phyloP scores from a whole-genome alignment of 139 green algal genomes.

The Coelastrella sp. region DNA sequence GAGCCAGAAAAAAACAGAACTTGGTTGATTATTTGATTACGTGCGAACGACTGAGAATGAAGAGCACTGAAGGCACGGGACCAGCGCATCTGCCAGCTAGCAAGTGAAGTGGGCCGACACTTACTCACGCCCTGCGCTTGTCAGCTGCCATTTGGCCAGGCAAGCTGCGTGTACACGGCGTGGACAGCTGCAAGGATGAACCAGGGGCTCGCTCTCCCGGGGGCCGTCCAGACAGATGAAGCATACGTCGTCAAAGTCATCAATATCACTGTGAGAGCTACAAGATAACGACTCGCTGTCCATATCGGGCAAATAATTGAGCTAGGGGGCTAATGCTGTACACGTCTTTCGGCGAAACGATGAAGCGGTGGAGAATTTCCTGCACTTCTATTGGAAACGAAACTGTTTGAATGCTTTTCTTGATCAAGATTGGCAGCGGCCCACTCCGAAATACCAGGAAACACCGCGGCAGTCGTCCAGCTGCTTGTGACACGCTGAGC shows the following conservation, averaged over 20 bases:
- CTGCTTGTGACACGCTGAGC: background rate
- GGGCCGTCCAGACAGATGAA: conserved; percentile 57
- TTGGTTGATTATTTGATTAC: background rate
- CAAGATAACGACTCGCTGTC: background rate
- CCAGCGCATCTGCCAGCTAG: background rate
- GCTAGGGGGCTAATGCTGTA: background rate
- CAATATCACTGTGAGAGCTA: background rate
- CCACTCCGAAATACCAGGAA: no score
- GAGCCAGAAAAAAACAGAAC: no score
- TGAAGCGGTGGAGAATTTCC: no score
- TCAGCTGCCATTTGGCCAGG: conserved; percentile 58
- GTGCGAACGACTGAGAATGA: background rate
- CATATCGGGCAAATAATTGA: background rate
- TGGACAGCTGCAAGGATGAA: conserved; percentile 52
- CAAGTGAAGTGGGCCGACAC: background rate
- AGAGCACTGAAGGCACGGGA: background rate
- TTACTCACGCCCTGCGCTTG: conserved; percentile 42
- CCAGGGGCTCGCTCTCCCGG: conserved; percentile 18
- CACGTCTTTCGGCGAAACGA: background rate
- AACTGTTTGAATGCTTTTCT: no score
- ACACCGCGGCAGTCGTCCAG: no score
- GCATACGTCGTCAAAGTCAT: conserved; percentile 44
- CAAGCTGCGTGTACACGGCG: conserved; percentile 44
- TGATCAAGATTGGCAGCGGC: background rate
- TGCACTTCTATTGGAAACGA: no score